Evolutionary conservation across 2,329 filamentous ascomycete species (phyloP).

Genomic region (Coccinonectria pachysandricola): DNA sequence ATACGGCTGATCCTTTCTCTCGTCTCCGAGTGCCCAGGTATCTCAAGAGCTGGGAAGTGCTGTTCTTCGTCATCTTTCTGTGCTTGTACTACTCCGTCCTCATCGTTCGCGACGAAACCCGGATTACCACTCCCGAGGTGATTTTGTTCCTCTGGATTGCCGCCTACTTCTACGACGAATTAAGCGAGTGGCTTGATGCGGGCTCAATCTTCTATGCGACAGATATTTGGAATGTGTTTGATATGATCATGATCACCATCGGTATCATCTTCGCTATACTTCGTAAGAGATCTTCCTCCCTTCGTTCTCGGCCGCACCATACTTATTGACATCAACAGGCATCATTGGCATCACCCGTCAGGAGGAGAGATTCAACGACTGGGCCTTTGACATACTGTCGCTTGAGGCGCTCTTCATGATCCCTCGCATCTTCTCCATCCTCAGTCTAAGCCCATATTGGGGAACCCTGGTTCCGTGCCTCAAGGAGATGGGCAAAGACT

Average conservation of each 20-base stretch:
- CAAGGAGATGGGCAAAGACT: constrained; percentile 91
- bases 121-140: constrained; percentile 59
- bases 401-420: constrained; percentile 85
- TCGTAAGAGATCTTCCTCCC: no score
- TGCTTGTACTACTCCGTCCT: constrained; percentile 80
- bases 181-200: constrained; percentile 76
- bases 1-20: constrained; percentile 61
- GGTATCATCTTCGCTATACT: constrained; percentile 60
- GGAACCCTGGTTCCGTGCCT: constrained; percentile 81
- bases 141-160: constrained; percentile 78
- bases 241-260: constrained; percentile 63
- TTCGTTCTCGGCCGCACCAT: no score
- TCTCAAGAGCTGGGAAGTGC: constrained; percentile 71
- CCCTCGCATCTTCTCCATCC: constrained; percentile 75
- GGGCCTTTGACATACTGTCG: constrained; percentile 80
- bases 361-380: constrained; percentile 55
- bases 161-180: constrained; percentile 79
- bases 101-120: constrained; percentile 56
- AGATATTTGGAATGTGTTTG: constrained; percentile 73
- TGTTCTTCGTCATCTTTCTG: constrained; percentile 71
- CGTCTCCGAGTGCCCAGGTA: constrained; percentile 72
- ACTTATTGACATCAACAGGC: no score
- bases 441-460: constrained; percentile 84
- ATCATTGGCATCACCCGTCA: constrained; percentile 33
- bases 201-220: constrained; percentile 77